Conservation (phyloP, 2,329 filamentous ascomycete genomes). For the Shiraia bambusicola region DNA sequence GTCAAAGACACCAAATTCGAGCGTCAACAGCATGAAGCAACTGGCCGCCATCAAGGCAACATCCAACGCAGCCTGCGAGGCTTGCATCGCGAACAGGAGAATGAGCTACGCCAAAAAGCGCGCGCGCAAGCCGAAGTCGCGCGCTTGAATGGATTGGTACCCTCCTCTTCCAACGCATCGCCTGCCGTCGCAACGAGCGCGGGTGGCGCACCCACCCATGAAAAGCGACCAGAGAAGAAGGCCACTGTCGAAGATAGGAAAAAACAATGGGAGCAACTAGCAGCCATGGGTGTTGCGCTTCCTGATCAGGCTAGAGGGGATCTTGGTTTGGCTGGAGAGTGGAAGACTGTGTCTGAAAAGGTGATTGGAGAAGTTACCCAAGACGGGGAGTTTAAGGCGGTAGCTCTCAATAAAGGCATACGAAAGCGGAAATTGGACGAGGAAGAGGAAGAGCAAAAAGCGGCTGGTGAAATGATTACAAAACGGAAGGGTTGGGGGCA, state of each 20-base stretch:
- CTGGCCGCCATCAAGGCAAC: conserved; percentile 77
- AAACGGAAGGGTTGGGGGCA: conserved; percentile 49
- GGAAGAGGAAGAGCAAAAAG: conserved; percentile 62
- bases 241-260: conserved; percentile 69
- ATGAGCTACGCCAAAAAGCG: conserved; percentile 77
- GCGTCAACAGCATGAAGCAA: conserved; percentile 84
- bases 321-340: conserved; percentile 86
- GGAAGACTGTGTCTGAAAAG: conserved; percentile 66
- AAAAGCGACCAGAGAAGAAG: conserved; percentile 45
- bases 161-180: conserved; percentile 44
- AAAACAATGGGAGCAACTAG: conserved; percentile 82
- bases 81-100: conserved; percentile 81
- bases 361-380: conserved; percentile 47
- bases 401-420: conserved; percentile 55
- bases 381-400: conserved; percentile 49
- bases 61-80: conserved; percentile 89
- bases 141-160: conserved; percentile 75
- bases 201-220: conserved; percentile 25
- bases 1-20: conserved; percentile 93
- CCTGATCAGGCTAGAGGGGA: conserved; percentile 76
- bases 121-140: conserved; percentile 82
- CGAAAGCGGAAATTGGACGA: conserved; percentile 64
- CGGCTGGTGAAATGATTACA: conserved; percentile 52
- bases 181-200: conserved; percentile 32
- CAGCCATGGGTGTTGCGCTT: conserved; percentile 80